Base-by-base conservation (phyloP, 2,329 filamentous ascomycete species). In the Alternaria dauci region DNA sequence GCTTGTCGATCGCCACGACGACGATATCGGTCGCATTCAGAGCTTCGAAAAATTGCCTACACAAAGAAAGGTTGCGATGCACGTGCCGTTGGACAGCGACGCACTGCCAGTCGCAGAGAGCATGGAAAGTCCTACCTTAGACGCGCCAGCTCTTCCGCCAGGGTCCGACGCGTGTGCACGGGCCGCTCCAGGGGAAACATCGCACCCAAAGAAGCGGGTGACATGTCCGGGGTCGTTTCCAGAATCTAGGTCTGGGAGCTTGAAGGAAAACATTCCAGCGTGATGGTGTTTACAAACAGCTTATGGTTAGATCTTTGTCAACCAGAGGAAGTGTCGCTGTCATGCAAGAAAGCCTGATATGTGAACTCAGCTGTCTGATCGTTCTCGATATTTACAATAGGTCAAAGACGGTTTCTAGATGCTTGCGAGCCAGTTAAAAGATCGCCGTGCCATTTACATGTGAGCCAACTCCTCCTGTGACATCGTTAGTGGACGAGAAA, bases 391-490 rank as follows among this genome's bases (percentile, higher is more conserved):
- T 14, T 5, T 20, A 26, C 11, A 20, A 16, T 51, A 1, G 4
- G 28, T 38, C 28, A 0, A 28, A 20, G 2, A 5, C 7, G 3
- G 5, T 26, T 25, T 25, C 8, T 2, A 14, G 2, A 2, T 30
- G 8, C 23, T 53, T 3, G 12, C 25, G 11, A 7, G 7, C 8
- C 6, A 20, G 20, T 42, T n/a, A 76, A 30, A 77, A 72, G 18
- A 82, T 78, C 1, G 79, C 81, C 6, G 72, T 78, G 0, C 81
- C 80, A 53, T 82, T 81, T 11, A 82, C 80, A 63, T 82, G 79
- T 11, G 78, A 78, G 52, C 76, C 74, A 5, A 82, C 80, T 38
- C 80, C 81, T 50, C 75, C 76, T 73, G 46, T 52, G n/a, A 5
- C 42, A n/a, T 30, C 7, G 48, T 63, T 48, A 51, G 57, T 23